A percentile compares a stretch with the other conserved stretches of the same genome.
Evolutionary conservation across 148 eudicot genomes (phyloP).

Genomic region (Persicaria tinctoria): DNA sequence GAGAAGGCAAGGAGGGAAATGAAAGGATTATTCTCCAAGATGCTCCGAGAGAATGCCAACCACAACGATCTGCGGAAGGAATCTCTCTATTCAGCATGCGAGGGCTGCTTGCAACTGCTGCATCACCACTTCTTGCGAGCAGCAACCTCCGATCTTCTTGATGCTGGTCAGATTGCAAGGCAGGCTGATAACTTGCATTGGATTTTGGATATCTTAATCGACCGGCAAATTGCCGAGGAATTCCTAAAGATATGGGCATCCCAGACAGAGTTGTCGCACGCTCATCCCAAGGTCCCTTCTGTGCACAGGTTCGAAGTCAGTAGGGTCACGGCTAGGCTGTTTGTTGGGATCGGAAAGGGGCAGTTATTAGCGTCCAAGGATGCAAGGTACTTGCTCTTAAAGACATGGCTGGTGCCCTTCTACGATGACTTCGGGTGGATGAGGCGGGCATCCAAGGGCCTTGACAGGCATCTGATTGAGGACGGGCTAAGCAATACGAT

Average conservation of each 20-base stretch:
- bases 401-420: slow-evolving; percentile 87
- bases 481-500: slow-evolving; percentile 82
- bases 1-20: slow-evolving; percentile 95
- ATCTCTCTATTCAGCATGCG: slow-evolving; percentile 74
- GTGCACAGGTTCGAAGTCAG: slow-evolving; percentile 77
- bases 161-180: slow-evolving; percentile 61
- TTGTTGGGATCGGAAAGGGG: slow-evolving; percentile 88
- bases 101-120: slow-evolving; percentile 58
- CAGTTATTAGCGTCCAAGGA: slow-evolving; percentile 83
- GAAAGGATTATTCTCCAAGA: slow-evolving; percentile 74
- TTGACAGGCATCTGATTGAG: slow-evolving; percentile 81
- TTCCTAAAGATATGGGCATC: slow-evolving; percentile 73
- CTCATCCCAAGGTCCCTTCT: slow-evolving; percentile 69
- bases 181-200: slow-evolving; percentile 88
- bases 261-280: slow-evolving; percentile 59
- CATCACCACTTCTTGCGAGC: slow-evolving; percentile 43
- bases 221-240: slow-evolving; percentile 74
- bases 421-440: slow-evolving; percentile 98
- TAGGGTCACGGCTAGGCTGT: slow-evolving; percentile 73
- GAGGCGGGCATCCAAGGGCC: slow-evolving; percentile 80
- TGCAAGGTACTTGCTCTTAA: slow-evolving; percentile 55
- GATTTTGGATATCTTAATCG: slow-evolving; percentile 81
- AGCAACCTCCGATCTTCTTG: slow-evolving; percentile 42
- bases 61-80: slow-evolving; percentile 74
- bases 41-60: slow-evolving; percentile 74